phyloP scores from a whole-genome alignment of 2,329 filamentous ascomycete species.

The Diaporthe citrichinensis region DNA sequence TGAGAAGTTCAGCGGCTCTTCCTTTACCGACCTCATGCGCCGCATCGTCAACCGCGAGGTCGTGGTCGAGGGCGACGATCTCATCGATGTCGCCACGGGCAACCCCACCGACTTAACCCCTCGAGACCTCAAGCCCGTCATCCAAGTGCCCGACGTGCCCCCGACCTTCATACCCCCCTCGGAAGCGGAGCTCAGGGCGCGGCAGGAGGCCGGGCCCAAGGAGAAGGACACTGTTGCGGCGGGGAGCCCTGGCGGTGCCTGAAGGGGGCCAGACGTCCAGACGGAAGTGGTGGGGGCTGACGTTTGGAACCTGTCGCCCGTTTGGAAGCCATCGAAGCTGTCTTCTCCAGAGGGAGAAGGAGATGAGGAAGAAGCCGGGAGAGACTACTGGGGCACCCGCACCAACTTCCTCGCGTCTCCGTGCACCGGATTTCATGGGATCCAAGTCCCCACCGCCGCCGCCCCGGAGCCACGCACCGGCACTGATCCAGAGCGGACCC shows the following conservation, averaged over 20 bases:
- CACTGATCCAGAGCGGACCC: neutral
- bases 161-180: slow-evolving; percentile 28
- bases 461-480: neutral
- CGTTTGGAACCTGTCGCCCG: slow-evolving; percentile 37
- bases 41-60: slow-evolving; percentile 80
- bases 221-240: neutral
- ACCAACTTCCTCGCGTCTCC: slow-evolving; percentile 19
- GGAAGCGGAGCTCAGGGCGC: neutral
- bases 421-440: slow-evolving; percentile 15
- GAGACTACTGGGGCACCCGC: neutral
- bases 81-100: slow-evolving; percentile 59
- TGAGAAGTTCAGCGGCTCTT: slow-evolving; percentile 83
- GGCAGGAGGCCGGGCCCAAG: slow-evolving; percentile 15
- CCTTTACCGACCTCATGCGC: slow-evolving; percentile 83
- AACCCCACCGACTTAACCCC: slow-evolving; percentile 30
- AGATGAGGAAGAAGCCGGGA: neutral
- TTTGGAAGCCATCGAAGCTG: slow-evolving; percentile 11
- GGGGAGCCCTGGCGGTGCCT: slow-evolving; percentile 3
- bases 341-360: neutral
- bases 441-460: neutral
- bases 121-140: slow-evolving; percentile 14
- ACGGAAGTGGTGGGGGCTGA: slow-evolving; percentile 38
- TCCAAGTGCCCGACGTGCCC: slow-evolving; percentile 20
- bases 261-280: slow-evolving; percentile 29
- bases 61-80: slow-evolving; percentile 77